Conservation (phyloP, 768 basidiomycete species). For the Cyathus striatus region DNA sequence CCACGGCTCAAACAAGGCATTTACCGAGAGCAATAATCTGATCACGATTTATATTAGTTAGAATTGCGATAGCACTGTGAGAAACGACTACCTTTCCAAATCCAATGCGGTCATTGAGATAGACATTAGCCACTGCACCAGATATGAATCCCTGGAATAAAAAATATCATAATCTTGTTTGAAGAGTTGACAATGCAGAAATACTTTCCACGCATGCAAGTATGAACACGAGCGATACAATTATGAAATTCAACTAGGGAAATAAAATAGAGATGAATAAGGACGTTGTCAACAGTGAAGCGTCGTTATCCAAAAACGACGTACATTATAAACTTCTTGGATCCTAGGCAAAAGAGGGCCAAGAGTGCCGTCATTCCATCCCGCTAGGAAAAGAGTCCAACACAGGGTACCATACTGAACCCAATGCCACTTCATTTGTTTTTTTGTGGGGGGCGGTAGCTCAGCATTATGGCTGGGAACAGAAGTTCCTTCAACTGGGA, state of each 20-base stretch:
- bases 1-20: not conserved
- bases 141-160: constrained; percentile 32
- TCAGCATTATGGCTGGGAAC: too few species aligned
- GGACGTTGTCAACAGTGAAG: not conserved
- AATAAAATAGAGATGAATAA: not conserved
- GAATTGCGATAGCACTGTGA: constrained; percentile 2
- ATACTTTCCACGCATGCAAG: constrained; percentile 30
- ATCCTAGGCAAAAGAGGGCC: constrained; percentile 67
- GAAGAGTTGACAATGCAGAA: not conserved
- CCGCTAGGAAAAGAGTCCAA: constrained; percentile 45
- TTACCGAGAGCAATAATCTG: constrained; percentile 16
- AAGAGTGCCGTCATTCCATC: constrained; percentile 69
- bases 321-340: constrained; percentile 47
- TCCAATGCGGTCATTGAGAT: constrained; percentile 28
- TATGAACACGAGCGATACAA: constrained; percentile 60
- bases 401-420: constrained; percentile 48
- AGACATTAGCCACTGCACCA: constrained; percentile 34
- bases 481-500: too few species aligned
- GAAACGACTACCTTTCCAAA: constrained; percentile 36
- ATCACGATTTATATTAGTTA: not conserved
- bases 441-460: too few species aligned
- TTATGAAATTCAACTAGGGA: constrained; percentile 38
- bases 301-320: not conserved
- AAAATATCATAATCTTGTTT: not conserved
- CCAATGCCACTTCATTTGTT: constrained; percentile 9